phyloP scores from a whole-genome alignment of 768 basidiomycete genomes.

The Boletus patriciae region DNA sequence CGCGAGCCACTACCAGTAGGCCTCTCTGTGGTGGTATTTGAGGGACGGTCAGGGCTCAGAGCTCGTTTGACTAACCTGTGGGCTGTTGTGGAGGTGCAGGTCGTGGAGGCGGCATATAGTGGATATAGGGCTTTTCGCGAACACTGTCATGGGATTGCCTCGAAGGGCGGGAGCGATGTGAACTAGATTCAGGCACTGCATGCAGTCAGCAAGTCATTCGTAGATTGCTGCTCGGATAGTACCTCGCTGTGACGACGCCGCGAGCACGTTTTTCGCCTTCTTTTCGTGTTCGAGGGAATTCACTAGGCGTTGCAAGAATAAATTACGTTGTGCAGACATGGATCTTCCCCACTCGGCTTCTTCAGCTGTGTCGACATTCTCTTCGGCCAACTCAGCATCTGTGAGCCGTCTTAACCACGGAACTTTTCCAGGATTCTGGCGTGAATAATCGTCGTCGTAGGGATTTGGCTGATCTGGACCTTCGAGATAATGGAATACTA shows the following conservation, averaged over 20 bases:
- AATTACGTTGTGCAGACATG: constrained; percentile 72
- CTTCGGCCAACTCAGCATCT: constrained; percentile 51
- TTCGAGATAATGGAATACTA: constrained; percentile 82
- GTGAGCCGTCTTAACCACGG: constrained; percentile 59
- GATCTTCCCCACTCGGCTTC: constrained; percentile 76
- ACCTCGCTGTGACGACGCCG: constrained; percentile 34
- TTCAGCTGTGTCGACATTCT: constrained; percentile 77
- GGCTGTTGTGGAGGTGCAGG: constrained; percentile 13
- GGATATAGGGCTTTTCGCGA: constrained; percentile 36
- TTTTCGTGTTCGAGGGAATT: constrained; percentile 53
- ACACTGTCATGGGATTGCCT: constrained; percentile 24
- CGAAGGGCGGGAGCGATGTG: constrained; percentile 27
- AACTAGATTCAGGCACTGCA: constrained; percentile 25
- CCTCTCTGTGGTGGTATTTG: constrained; percentile 18
- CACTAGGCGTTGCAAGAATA: constrained; percentile 71
- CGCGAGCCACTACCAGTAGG: constrained; percentile 11
- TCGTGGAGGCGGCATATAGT: constrained; percentile 34
- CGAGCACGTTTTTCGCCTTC: constrained; percentile 39
- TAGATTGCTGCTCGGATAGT: background rate
- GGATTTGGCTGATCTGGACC: constrained; percentile 63
- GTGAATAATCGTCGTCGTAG: constrained; percentile 68
- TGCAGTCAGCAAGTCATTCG: constrained; percentile 11
- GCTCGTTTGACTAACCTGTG: constrained; percentile 22
- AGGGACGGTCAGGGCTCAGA: background rate
- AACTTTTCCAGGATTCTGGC: constrained; percentile 57